Base-by-base conservation (phyloP, 306 rosid species). In the Betula pendula region DNA sequence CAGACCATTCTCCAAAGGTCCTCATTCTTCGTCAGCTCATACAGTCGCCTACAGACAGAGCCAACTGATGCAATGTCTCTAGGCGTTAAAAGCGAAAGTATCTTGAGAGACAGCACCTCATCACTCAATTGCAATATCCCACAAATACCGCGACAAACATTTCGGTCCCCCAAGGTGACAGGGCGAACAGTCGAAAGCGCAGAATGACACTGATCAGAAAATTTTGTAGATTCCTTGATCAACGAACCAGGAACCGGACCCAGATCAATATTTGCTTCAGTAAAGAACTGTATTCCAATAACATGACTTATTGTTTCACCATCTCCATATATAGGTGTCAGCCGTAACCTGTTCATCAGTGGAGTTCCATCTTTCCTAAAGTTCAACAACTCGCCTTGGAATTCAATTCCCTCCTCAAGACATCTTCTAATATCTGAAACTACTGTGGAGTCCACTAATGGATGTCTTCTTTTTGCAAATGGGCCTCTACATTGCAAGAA, bases 401-500 rank as follows among this genome's bases (percentile, higher is more conserved):
- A 96, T 83, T 96, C 99, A 80, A 87, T 81, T 71, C 99, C 99
- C 58, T 96, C 92, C 8, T 92, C 93, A 2, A 96, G 83, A 75
- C 99, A 96, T 83, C 91, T 88, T 83, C 95, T 91, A 45, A 96
- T 96, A 79, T 96, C 97, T 75, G 94, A 81, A 84, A 96, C 87
- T 69, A 96, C 90, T 5, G 90, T 73, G 11, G 98, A 91, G 81
- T 96, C 94, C 74, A 96, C 98, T 83, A 92, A 84, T 45, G 97
- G 94, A 80, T 96, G 99, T 85, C 99, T 86, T 88, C 99, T 87
- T 81, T 96, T 96, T 52, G 99, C 97, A 79, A 91, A 96, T 43
- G 99, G 99, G 63, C 99, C 99, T 77, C 99, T 91, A 88, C 95
- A 91, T 80, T 96, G 99, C 91, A 96, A 83, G 86, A 96, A 96